A percentile compares a stretch with the other conserved stretches of the same genome.
phyloP scores from a whole-genome alignment of 805 yeast species.

The Wickerhamomyces rabaulensis region DNA sequence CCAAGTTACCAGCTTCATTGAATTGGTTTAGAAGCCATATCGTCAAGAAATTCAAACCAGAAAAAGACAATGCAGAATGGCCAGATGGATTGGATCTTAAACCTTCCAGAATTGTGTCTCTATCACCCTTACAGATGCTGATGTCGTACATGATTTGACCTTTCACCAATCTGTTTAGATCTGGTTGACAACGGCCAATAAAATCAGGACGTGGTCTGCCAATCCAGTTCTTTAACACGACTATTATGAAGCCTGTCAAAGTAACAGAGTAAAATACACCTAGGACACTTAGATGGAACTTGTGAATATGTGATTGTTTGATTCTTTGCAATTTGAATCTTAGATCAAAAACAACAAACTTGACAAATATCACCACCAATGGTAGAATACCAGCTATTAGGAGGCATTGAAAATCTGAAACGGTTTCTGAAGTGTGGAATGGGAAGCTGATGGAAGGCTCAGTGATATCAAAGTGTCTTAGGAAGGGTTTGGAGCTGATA shows the following conservation, averaged over 20 bases:
- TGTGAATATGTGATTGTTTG: background rate
- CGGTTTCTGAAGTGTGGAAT: background rate
- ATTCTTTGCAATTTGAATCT: background rate
- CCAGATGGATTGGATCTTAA: slow-evolving; percentile 80
- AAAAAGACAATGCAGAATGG: slow-evolving; percentile 64
- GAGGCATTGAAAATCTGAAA: background rate
- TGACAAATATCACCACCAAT: background rate
- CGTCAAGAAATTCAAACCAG: slow-evolving; percentile 56
- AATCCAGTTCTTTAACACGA: slow-evolving; percentile 66
- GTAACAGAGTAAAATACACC: slow-evolving; percentile 6
- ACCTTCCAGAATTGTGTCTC: slow-evolving; percentile 50
- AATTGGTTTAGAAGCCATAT: slow-evolving; percentile 65
- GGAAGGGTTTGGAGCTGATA: background rate
- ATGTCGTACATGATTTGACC: slow-evolving; percentile 14
- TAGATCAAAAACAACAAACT: background rate
- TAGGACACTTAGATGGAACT: background rate
- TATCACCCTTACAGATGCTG: slow-evolving; percentile 55
- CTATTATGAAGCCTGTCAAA: slow-evolving; percentile 11
- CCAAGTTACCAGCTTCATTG: slow-evolving; percentile 23
- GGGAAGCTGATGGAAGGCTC: slow-evolving; percentile 1
- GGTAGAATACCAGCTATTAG: background rate
- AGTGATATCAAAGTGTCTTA: background rate
- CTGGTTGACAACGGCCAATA: slow-evolving; percentile 74
- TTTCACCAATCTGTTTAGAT: slow-evolving; percentile 28
- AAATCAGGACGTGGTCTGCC: slow-evolving; percentile 93